These are phyloP conservation scores for Pneumocystis carinii DNA, from an alignment of 1,139 yeast species.

Conservation along the genomic window DNA sequence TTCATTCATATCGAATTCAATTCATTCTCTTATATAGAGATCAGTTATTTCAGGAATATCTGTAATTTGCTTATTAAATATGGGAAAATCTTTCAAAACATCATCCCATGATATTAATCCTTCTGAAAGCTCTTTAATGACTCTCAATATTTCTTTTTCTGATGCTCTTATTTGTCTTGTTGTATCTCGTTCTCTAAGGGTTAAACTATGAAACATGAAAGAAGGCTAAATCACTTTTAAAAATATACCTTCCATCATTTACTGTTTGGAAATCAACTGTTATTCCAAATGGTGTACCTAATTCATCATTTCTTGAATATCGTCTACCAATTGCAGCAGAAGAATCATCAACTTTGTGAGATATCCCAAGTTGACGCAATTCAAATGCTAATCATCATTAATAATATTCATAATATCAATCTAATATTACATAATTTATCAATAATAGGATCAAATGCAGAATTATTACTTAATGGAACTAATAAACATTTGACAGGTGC, in stretches of 20 bases:
- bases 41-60: not conserved
- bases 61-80: conserved; percentile 2
- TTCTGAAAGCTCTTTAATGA: conserved; percentile 35
- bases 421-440: conserved; percentile 28
- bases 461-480: conserved; percentile 82
- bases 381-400: conserved; percentile 30
- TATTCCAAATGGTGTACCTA: conserved; percentile 98
- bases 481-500: conserved; percentile 96
- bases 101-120: conserved; percentile 9
- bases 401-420: not conserved
- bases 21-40: not conserved
- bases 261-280: conserved; percentile 93
- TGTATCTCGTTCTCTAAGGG: conserved; percentile 95
- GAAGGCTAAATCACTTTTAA: not conserved
- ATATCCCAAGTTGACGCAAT: conserved; percentile 69
- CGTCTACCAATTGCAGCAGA: conserved; percentile 97
- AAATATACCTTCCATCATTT: conserved; percentile 39
- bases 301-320: conserved; percentile 96
- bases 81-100: conserved; percentile 11
- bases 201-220: conserved; percentile 37
- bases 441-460: conserved; percentile 64
- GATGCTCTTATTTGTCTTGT: conserved; percentile 96
- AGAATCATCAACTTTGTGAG: conserved; percentile 94
- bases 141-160: conserved; percentile 58
- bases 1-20: not conserved